Evolutionary conservation across 306 rosid species (phyloP), one percentile per base, ranked within the genome.

Genomic region (Corylus americana): DNA sequence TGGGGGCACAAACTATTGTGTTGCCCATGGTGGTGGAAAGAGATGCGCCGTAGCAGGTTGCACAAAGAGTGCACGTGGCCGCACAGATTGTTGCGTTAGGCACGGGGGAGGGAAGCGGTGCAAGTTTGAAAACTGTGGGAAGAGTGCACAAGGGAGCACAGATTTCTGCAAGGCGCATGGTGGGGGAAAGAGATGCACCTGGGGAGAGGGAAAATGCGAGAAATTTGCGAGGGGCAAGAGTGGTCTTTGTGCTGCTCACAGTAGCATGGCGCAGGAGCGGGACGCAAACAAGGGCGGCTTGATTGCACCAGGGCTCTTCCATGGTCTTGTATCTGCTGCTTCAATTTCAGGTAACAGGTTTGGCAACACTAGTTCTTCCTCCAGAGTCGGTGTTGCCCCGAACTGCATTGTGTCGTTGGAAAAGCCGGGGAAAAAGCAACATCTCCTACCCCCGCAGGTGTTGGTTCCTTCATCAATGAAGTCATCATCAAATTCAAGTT

Each of bases 21-120:
- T 95, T 53, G 99, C 99, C 75, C 99, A 95, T 82, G 99, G 99
- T 79, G 99, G 99, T 68, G 99, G 99, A 80, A 95, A 95, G 92
- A 87, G 99, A 83, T 95, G 99, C 35, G 77, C 93, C 18, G 94
- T 95, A 80, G 54, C 97, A 17, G 98, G 92, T 57, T 95, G 99
- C 86, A 90, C 98, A 44, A 95, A 90, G 85, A 95, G 99, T 77
- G 99, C 99, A 2, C 92, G 99, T 69, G 99, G 99, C 35, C 96
- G 99, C 3, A 95, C 99, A 9, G 98, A 93, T 80, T 95, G 96
- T 64, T 95, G 99, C 62, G 99, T 95, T 10, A 90, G 86, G 87
- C 99, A 95, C 53, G 99, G 99, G 12, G 99, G 99, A 49, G 99
- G 99, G 1, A 95, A 93, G 81, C 87, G 99, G 3, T 95, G 99